These are phyloP conservation scores for Tripterygium wilfordii DNA, from an alignment of 177 flowering plant genomes.

Conservation along the genomic window DNA sequence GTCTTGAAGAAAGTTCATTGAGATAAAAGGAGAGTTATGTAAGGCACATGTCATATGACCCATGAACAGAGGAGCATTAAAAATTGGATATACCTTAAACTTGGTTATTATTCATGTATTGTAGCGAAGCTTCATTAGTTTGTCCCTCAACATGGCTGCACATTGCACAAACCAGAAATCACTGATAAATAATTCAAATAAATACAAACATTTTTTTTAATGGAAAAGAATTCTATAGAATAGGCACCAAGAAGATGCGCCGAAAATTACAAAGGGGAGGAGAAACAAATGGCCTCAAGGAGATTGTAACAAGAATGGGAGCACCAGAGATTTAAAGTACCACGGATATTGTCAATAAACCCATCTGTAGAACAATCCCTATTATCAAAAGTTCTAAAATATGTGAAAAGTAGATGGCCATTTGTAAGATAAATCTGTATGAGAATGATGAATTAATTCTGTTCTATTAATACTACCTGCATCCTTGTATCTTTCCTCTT, in stretches of 20 bases:
- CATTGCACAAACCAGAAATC: conserved; percentile 25
- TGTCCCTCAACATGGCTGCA: conserved; percentile 67
- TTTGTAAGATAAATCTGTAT: background rate
- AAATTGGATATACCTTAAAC: conserved; percentile 4
- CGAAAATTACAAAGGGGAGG: conserved; percentile 24
- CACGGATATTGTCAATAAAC: no score
- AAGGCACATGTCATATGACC: conserved; percentile 3
- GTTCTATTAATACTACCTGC: conserved; percentile 48
- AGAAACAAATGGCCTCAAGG: background rate
- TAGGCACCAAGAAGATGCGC: background rate
- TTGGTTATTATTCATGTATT: conserved; percentile 6
- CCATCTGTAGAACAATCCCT: no score
- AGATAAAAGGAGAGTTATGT: background rate
- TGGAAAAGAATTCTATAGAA: background rate
- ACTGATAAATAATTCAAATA: conserved; percentile 3
- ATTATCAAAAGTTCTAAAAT: conserved; percentile 5
- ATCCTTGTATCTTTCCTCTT: conserved; percentile 70
- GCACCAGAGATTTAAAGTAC: background rate
- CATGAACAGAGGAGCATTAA: conserved; percentile 6
- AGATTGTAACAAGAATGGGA: no score
- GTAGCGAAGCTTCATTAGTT: conserved; percentile 41
- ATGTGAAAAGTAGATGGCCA: background rate
- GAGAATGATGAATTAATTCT: background rate
- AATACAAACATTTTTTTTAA: background rate
- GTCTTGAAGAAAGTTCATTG: background rate